Evolutionary conservation across 2,329 filamentous ascomycete genomes (phyloP), one percentile per base, ranked within the genome.

Genomic region (Plenodomus lindquistii): DNA sequence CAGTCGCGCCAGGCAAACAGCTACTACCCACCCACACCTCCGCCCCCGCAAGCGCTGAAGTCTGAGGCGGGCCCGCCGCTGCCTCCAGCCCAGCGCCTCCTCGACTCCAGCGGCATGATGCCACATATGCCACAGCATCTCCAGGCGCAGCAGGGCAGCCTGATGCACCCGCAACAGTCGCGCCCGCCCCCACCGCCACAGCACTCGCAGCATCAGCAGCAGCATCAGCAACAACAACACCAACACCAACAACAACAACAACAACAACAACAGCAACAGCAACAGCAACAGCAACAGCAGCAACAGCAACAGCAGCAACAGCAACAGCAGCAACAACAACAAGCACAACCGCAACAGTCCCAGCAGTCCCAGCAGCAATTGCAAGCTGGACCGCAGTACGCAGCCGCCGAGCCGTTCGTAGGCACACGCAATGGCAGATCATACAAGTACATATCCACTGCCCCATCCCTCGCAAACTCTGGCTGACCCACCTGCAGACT

Each of bases 401-500:
- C 52, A 42, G 20, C 56, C 51, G 31, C 42, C 53, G n/a, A 51
- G 43, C 9, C 63, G 60, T 51, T 52, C 44, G 37, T 45, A 11
- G 43, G 43, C 34, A 17, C 24, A 6, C 51, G 54, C 50, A 46
- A 40, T n/a, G 56, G 46, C 29, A 36, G 47, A 13, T 50, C 44
- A 10, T 61, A 52, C 46, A 54, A 41, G 57, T 58, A 50, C 9
- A 42, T 44, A 6, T 24, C 40, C 21, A 21, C 10, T 39, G 9
- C 22, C 38, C 11, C 3, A 34, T 18, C 10, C 17, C 24, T n/a
- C 19, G n/a, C 39, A 10, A 18, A 18, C n/a, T 37, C 21, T 21
- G 21, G 41, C 49, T 55, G 19, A 48, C 43, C 10, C 18, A 19
- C 73, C 37, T 78, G 73, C 72, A 88, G 85, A 53, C 81, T 96